Conservation (phyloP, 2,329 filamentous ascomycete species). For the Ophiosphaerella herpotricha region DNA sequence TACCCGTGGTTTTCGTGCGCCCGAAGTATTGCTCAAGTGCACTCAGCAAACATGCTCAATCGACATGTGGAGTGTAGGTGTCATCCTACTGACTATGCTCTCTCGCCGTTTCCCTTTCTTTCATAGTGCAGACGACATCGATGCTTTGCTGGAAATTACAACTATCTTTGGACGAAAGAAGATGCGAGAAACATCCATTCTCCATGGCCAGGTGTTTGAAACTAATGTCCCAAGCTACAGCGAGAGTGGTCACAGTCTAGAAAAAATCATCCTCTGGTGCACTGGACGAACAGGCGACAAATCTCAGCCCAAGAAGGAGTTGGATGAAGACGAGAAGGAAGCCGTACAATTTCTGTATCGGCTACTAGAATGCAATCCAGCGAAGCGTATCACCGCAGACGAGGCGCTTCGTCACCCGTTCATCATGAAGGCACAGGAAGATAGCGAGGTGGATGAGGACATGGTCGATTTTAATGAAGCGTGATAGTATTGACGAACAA, state of each 20-base stretch:
- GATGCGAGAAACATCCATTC: constrained; percentile 80
- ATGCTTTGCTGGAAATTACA: constrained; percentile 95
- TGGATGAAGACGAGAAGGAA: constrained; percentile 71
- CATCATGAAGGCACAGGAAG: constrained; percentile 48
- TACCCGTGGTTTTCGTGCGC: constrained; percentile 92
- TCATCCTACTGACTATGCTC: constrained; percentile 95
- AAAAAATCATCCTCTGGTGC: constrained; percentile 95
- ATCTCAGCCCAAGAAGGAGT: constrained; percentile 49
- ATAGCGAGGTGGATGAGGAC: constrained; percentile 41
- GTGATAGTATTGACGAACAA: constrained; percentile 18
- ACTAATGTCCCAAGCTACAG: constrained; percentile 91
- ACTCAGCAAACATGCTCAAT: constrained; percentile 90
- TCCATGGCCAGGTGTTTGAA: constrained; percentile 92
- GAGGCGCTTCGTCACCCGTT: constrained; percentile 77
- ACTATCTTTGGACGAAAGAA: constrained; percentile 86
- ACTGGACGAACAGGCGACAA: constrained; percentile 73
- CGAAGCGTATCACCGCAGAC: constrained; percentile 72
- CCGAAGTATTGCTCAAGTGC: constrained; percentile 96
- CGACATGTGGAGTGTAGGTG: constrained; percentile 95
- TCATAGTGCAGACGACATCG: constrained; percentile 97
- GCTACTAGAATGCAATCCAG: constrained; percentile 78
- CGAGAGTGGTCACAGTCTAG: constrained; percentile 80
- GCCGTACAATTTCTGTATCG: constrained; percentile 73
- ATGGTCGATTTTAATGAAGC: constrained; percentile 34
- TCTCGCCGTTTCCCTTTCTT: constrained; percentile 96